Evolutionary conservation across 2,329 filamentous ascomycete species (phyloP), one percentile per base, ranked within the genome.

Genomic region (Pseudocercospora musae): DNA sequence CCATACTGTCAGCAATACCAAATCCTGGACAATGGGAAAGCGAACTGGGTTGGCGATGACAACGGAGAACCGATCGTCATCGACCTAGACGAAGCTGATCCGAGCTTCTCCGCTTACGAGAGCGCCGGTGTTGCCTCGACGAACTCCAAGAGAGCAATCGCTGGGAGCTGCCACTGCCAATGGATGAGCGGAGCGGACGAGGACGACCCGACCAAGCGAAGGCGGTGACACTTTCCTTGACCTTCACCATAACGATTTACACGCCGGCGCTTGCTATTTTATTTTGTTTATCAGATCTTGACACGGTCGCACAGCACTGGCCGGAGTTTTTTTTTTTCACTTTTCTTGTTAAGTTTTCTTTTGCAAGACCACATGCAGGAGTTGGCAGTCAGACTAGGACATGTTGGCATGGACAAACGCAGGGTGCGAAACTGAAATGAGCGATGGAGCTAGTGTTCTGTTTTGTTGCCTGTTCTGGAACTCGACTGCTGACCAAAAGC

Each of bases 1-100:
- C 83, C 87, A 0, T 89, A 88, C 72, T 90, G 87, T 70, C 81
- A 88, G 69, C 83, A 88, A 70, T 88, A 88, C 81, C 78, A 84
- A 64, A 79, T 89, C 11, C 75, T 85, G 59, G 74, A 82, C 53
- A 78, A 86, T 65, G 82, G 82, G 29, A 68, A 73, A 8, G 72
- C 83, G 33, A 74, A 77, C 29, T 72, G 74, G 37, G 74, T 74
- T 25, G 63, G 67, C 0, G 73, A 76, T 58, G 66, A 68, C 20
- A 71, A 75, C 48, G 75, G 74, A 27, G 67, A 75, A 5, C 73
- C 73, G 2, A 74, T 79, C 50, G 72, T 71, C 15, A 68, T 81
- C 20, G 64, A 70, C 60, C 69, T 82, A 10, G 71, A 77, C 61
- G 80, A 81, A 68, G 60, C 69, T 2, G 76, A 79, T 65, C 78